Conservation (phyloP, 192 early-diverging fungal species). For the Coemansia erecta region DNA sequence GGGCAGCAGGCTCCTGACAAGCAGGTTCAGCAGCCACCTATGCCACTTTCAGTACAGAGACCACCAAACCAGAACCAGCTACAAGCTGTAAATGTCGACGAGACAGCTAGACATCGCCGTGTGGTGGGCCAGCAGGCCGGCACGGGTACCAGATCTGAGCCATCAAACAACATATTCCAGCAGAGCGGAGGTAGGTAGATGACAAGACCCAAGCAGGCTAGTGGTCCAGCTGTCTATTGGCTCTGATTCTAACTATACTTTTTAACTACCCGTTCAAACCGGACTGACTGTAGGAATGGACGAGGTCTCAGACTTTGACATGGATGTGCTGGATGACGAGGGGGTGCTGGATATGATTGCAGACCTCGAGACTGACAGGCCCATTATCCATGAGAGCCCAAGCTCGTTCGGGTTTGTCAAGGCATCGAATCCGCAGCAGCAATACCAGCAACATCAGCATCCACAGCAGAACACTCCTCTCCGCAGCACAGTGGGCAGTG, state of each 20-base stretch:
- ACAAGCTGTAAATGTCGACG: too few relatives aligned
- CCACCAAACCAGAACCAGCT: too few relatives aligned
- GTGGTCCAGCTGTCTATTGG: neutral
- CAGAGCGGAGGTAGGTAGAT: too few relatives aligned
- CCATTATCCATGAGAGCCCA: conserved; percentile 37
- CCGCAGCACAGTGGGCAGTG: conserved; percentile 3
- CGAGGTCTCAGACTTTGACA: conserved; percentile 35
- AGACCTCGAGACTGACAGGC: conserved; percentile 39
- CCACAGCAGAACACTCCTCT: neutral
- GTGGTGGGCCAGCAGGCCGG: too few relatives aligned
- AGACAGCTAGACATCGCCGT: too few relatives aligned
- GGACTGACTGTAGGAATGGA: neutral
- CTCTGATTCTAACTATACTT: neutral
- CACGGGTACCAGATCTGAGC: too few relatives aligned
- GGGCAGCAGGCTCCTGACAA: neutral
- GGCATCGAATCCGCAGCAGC: conserved; percentile 10
- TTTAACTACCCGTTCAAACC: conserved; percentile 5
- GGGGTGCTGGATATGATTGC: conserved; percentile 29
- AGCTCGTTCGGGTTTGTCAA: conserved; percentile 5
- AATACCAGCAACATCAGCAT: neutral
- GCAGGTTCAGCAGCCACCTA: neutral
- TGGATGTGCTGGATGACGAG: conserved; percentile 32
- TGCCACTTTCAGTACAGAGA: too few relatives aligned
- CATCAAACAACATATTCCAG: too few relatives aligned
- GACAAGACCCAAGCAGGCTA: neutral